Conservation (phyloP, 2,329 filamentous ascomycete species). For the Cladosporium sp. region DNA sequence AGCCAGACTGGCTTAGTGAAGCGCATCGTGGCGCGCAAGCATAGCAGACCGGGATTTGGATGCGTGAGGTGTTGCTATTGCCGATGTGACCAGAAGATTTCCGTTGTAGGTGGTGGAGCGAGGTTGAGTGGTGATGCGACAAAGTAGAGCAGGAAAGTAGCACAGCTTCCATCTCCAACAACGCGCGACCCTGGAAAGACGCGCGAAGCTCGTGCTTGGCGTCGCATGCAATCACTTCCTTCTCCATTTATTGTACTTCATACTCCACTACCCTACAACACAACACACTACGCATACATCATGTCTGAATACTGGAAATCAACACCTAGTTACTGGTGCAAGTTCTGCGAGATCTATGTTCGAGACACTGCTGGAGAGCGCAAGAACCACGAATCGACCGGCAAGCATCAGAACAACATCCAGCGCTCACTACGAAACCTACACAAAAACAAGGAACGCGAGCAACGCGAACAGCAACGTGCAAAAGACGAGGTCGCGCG, state of each 20-base stretch:
- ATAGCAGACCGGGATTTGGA: neutral
- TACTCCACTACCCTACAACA: neutral
- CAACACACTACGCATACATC: neutral
- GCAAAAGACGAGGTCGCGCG: slow-evolving; percentile 84
- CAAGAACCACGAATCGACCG: slow-evolving; percentile 47
- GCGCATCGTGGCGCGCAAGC: slow-evolving; percentile 42
- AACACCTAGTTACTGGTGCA: slow-evolving; percentile 97
- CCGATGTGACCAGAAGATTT: neutral
- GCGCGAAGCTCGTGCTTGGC: slow-evolving; percentile 6
- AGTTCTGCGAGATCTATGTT: slow-evolving; percentile 88
- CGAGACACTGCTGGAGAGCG: slow-evolving; percentile 90
- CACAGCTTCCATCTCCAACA: neutral
- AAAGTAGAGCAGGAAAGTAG: neutral
- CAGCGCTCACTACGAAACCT: slow-evolving; percentile 89
- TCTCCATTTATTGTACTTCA: neutral
- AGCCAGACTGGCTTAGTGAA: slow-evolving; percentile 95
- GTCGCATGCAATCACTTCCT: slow-evolving; percentile 11
- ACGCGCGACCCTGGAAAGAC: slow-evolving; percentile 5
- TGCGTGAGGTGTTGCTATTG: neutral
- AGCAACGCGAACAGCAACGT: slow-evolving; percentile 77
- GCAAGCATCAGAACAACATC: slow-evolving; percentile 61
- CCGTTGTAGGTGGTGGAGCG: slow-evolving; percentile 1
- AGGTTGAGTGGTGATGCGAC: slow-evolving; percentile 2
- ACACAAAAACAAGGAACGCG: slow-evolving; percentile 78
- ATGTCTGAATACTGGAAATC: slow-evolving; percentile 99